Conservation (phyloP, 345 rosid species). For the Eucalyptus marginata region DNA sequence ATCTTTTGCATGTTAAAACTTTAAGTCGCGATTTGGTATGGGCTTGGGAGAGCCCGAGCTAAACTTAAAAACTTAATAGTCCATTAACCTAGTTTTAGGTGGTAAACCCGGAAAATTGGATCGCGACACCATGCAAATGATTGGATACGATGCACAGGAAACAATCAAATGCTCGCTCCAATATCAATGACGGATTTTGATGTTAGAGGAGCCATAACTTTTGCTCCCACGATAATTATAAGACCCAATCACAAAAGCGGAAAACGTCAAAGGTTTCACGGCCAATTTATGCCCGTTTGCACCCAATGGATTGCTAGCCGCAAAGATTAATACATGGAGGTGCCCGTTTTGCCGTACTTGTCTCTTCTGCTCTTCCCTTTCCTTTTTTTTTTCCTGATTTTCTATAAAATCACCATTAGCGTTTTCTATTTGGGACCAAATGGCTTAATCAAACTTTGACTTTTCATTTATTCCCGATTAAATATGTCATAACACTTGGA, state of each 20-base stretch:
- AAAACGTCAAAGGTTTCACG: not conserved
- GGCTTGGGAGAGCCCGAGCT: no score
- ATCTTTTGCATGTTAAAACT: no score
- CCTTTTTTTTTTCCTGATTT: not conserved
- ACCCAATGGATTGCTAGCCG: not conserved
- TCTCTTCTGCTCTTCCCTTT: not conserved
- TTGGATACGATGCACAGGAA: not conserved
- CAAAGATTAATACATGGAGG: not conserved
- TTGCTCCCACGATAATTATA: not conserved
- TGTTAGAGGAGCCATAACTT: not conserved
- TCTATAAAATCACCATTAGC: not conserved
- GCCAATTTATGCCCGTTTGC: not conserved
- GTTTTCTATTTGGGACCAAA: no score
- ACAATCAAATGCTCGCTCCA: not conserved
- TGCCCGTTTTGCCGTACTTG: not conserved
- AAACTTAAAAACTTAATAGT: no score
- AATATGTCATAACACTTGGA: no score
- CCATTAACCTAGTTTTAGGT: no score
- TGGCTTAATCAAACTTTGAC: no score
- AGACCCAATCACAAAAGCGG: not conserved
- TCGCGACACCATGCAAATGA: not conserved
- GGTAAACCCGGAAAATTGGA: no score
- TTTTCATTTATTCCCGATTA: no score
- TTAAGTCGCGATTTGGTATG: no score
- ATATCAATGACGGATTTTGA: not conserved